These are phyloP conservation scores for Hypoxylon sp. DNA, from an alignment of 2,329 filamentous ascomycete species.

Conservation along the genomic window DNA sequence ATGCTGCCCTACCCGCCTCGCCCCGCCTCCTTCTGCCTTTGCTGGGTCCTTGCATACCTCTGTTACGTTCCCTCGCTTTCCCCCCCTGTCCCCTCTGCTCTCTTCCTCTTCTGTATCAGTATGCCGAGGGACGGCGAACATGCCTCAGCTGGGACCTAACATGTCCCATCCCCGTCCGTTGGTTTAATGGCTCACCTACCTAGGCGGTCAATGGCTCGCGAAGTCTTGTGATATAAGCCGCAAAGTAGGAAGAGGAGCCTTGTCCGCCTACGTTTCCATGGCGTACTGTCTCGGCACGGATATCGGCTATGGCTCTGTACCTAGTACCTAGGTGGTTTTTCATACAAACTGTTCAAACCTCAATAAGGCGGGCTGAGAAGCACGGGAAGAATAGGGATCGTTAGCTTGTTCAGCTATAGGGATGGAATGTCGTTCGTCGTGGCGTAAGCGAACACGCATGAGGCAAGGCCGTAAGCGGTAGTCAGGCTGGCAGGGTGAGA, in stretches of 20 bases:
- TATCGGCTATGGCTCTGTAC: conserved; percentile 5
- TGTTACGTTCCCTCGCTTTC: conserved; percentile 5
- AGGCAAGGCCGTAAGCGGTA: conserved; percentile 22
- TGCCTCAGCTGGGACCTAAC: not conserved
- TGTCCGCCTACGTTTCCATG: no score
- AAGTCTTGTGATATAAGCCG: not conserved
- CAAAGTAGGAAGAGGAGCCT: not conserved
- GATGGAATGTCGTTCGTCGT: conserved; percentile 10
- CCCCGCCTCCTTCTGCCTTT: not conserved
- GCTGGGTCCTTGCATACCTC: not conserved
- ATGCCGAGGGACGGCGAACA: conserved; percentile 6
- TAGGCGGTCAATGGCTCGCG: not conserved
- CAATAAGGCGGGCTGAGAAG: no score
- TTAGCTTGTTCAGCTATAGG: not conserved
- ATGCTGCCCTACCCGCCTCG: conserved; percentile 13
- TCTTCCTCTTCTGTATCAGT: conserved; percentile 23
- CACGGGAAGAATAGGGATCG: not conserved
- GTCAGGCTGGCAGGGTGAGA: not conserved
- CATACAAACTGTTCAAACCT: no score
- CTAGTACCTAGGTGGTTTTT: no score
- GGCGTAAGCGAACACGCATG: conserved; percentile 29
- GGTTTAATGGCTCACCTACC: conserved; percentile 34
- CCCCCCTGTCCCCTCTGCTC: conserved; percentile 7
- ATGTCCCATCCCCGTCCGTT: conserved; percentile 27
- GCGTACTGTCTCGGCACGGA: not conserved